phyloP scores from a whole-genome alignment of 2,329 filamentous ascomycete genomes.

The Verticillium albo-atrum region DNA sequence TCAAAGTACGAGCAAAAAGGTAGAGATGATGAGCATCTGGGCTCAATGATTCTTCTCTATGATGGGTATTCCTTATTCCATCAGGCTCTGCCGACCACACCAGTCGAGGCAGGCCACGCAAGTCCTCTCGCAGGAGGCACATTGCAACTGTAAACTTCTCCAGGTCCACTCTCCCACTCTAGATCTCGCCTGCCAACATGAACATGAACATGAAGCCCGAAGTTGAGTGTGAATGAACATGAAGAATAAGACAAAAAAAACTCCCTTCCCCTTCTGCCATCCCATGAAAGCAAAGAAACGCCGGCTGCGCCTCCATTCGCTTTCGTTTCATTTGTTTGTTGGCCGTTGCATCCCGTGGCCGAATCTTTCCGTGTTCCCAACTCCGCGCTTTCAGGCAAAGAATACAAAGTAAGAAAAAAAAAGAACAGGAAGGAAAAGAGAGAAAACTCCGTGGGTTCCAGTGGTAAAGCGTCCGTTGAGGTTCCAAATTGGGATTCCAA shows the following conservation, averaged over 20 bases:
- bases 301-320: neutral
- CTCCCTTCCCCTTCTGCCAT: neutral
- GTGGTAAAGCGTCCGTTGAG: neutral
- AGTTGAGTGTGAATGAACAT: neutral
- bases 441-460: neutral
- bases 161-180: neutral
- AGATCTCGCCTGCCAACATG: neutral
- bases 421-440: slow-evolving; percentile 5
- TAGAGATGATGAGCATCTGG: neutral
- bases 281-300: neutral
- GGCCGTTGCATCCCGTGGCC: neutral
- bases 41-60: neutral
- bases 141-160: neutral
- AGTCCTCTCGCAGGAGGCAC: neutral
- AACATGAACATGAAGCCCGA: neutral
- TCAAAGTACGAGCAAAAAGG: too few relatives aligned
- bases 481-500: neutral
- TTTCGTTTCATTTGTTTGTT: neutral
- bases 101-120: neutral
- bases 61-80: neutral
- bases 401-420: slow-evolving; percentile 3
- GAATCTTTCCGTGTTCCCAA: slow-evolving; percentile 6
- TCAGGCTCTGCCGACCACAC: neutral
- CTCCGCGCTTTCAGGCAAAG: slow-evolving; percentile 11
- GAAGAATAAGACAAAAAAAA: neutral